Evolutionary conservation across 2,329 filamentous ascomycete genomes (phyloP).

Genomic region (Pseudocercospora pini-densiflorae): DNA sequence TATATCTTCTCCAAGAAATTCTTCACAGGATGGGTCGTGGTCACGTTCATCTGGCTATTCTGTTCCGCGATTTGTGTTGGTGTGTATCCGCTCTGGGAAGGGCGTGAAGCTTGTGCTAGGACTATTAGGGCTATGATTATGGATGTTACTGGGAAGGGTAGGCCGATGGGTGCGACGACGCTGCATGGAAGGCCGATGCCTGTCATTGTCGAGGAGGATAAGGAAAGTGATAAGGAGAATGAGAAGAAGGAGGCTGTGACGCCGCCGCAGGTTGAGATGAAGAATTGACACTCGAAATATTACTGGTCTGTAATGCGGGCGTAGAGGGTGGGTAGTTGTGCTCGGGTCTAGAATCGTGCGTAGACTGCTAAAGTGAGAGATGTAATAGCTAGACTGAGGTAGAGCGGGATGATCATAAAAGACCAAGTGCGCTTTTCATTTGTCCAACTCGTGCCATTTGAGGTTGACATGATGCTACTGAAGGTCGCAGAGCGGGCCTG

Average conservation of each 20-base stretch:
- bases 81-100: conserved; percentile 16
- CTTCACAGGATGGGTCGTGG: conserved; percentile 52
- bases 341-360: no score
- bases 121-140: conserved; percentile 14
- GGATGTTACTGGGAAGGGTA: conserved; percentile 11
- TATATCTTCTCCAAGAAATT: conserved; percentile 56
- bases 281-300: not conserved
- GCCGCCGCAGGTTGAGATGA: conserved; percentile 12
- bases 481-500: no score
- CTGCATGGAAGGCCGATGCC: not conserved
- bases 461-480: no score
- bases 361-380: no score
- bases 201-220: not conserved
- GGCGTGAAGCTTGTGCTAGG: conserved; percentile 5
- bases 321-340: no score
- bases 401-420: no score
- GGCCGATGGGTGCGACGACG: not conserved
- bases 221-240: conserved; percentile 2
- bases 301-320: no score
- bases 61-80: conserved; percentile 37
- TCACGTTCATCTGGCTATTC: conserved; percentile 56
- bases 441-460: no score
- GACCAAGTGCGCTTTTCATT: no score
- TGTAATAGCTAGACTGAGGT: no score
- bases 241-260: conserved; percentile 13